Conservation (phyloP, 768 basidiomycete genomes). For the Zangia roseola region DNA sequence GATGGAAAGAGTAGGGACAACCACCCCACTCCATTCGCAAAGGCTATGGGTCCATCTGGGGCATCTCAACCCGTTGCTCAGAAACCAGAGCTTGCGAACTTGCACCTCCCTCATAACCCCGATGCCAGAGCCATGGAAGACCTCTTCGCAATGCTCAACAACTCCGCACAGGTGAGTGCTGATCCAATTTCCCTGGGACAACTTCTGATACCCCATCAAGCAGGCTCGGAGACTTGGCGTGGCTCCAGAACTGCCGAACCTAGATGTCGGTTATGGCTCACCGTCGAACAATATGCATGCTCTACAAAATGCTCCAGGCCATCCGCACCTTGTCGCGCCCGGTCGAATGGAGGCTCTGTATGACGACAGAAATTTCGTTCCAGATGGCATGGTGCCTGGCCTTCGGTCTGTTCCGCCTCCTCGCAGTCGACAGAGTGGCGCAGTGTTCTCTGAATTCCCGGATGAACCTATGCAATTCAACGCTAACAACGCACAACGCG, state of each 20-base stretch:
- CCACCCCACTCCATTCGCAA: slow-evolving; percentile 31
- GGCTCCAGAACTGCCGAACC: slow-evolving; percentile 21
- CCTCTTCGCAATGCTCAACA: slow-evolving; percentile 77
- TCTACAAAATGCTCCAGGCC: slow-evolving; percentile 43
- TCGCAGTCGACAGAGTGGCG: slow-evolving; percentile 54
- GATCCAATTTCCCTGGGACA: background rate
- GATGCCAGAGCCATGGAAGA: slow-evolving; percentile 74
- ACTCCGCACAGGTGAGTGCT: slow-evolving; percentile 64
- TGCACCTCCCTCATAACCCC: slow-evolving; percentile 37
- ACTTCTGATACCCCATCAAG: slow-evolving; percentile 8
- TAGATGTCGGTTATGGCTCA: slow-evolving; percentile 27
- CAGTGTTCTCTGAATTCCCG: slow-evolving; percentile 54
- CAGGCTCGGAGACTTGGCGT: slow-evolving; percentile 30
- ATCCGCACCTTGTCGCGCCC: slow-evolving; percentile 39
- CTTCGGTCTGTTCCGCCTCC: slow-evolving; percentile 65
- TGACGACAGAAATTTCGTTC: slow-evolving; percentile 77
- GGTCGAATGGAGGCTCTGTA: slow-evolving; percentile 65
- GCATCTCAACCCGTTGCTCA: slow-evolving; percentile 48
- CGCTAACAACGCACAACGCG: slow-evolving; percentile 46
- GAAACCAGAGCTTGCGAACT: slow-evolving; percentile 43
- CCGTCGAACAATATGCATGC: slow-evolving; percentile 34
- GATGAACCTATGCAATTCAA: slow-evolving; percentile 68
- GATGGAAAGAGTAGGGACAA: slow-evolving; percentile 63
- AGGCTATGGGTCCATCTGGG: slow-evolving; percentile 38
- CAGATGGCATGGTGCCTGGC: slow-evolving; percentile 85